Evolutionary conservation across 2,329 filamentous ascomycete species (phyloP).

Genomic region (Diaporthe citrichinensis): DNA sequence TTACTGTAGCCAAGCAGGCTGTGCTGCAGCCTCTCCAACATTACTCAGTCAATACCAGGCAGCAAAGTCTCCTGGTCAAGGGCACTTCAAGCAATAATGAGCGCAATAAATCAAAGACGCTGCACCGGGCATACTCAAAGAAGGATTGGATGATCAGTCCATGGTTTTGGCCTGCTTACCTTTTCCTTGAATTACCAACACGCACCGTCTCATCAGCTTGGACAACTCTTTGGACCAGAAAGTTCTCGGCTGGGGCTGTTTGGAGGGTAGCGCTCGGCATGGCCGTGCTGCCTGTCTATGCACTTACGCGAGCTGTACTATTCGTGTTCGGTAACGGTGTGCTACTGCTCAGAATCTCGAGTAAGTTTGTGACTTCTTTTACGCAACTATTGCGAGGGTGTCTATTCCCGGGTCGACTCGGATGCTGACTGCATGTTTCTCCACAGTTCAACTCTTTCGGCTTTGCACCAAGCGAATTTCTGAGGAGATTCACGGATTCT

Average conservation of each 20-base stretch:
- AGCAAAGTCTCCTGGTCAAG: neutral
- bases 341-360: neutral
- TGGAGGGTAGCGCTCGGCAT: neutral
- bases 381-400: too few species aligned
- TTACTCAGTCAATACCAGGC: too few species aligned
- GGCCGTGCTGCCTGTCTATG: neutral
- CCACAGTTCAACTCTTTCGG: neutral
- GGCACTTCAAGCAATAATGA: neutral
- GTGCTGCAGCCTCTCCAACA: too few species aligned
- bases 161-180: slow-evolving; percentile 8
- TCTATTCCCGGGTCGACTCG: too few species aligned
- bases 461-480: neutral
- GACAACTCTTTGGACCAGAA: neutral
- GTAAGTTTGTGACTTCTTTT: neutral
- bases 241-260: neutral
- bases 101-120: neutral
- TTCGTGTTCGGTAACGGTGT: neutral
- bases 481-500: too few species aligned
- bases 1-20: too few species aligned
- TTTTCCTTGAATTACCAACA: slow-evolving; percentile 26
- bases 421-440: neutral
- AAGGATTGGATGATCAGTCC: too few species aligned
- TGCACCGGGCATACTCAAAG: neutral
- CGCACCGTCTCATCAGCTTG: neutral
- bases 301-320: neutral